Base-by-base conservation (phyloP, 768 basidiomycete genomes). In the Amyloporia xantha region DNA sequence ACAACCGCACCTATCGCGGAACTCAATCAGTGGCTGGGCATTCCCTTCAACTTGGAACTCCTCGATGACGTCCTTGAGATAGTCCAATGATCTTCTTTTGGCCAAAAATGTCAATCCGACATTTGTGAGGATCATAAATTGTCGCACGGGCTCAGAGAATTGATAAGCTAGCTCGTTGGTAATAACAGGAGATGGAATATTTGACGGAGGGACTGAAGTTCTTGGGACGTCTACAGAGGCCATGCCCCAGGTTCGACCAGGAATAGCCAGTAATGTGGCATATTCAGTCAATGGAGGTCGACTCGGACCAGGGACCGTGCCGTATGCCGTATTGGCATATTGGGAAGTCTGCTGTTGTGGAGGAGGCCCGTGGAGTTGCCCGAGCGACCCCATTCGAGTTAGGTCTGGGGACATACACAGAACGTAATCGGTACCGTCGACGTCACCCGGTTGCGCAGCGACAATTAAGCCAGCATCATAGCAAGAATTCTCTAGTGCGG, bases 101-200 rank as follows among this genome's bases (percentile, higher is more conserved):
- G 75, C 73, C 46, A 95, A 70, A 62, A 89, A 84, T 17, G 84
- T 86, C 52, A 96, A 64, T 4, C 92, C 93, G 15, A 82, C 84
- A 57, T 91, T 94, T 21, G 86, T 91, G 50, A 97, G 68, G 50
- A 97, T 77, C 73, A 97, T 80, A 63, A 93, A 95, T 58, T 91
- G 85, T 41, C 76, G 74, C 19, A 86, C 72, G 10, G 76, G 70
- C 49, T 86, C 81, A n/a, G 78, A 79, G 58, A 87, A 85, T 62
- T 94, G 90, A 17, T 79, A 77, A 0, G 84, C 86, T 35, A 95
- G 71, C 67, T 95, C 91, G 59, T 93, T 92, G 43, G 77, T 81
- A 26, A 77, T 67, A 1, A 76, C 68, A 11, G 84, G 81, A 1
- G 71, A 66, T 24, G 81, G 76, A 1, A 59, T 53, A 30, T 60